Evolutionary conservation across 2,329 filamentous ascomycete genomes (phyloP).

Genomic region (Calycina marina): DNA sequence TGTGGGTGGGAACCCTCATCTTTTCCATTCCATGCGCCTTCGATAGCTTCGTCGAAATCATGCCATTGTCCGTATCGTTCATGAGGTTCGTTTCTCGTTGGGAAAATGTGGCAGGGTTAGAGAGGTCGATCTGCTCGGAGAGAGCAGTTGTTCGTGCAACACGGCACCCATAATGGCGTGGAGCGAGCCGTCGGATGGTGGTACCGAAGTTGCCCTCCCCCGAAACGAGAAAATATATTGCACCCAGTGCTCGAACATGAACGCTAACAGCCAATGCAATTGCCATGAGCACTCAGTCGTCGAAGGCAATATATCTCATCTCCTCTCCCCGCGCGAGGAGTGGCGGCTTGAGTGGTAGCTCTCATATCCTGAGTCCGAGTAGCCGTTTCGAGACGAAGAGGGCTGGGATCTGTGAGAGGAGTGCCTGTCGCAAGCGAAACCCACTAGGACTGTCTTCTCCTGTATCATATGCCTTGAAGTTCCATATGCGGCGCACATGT

Average conservation of each 20-base stretch:
- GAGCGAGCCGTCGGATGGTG: slow-evolving; percentile 17
- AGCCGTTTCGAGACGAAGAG: slow-evolving; percentile 13
- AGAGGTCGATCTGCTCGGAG: slow-evolving; percentile 1
- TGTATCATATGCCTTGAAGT: slow-evolving; percentile 47
- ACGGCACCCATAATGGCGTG: slow-evolving; percentile 12
- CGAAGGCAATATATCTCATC: slow-evolving; percentile 24
- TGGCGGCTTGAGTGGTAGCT: slow-evolving; percentile 19
- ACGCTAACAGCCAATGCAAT: slow-evolving; percentile 18
- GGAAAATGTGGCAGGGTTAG: slow-evolving; percentile 1
- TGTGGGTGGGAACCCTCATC: slow-evolving; percentile 6
- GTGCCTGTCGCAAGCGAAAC: slow-evolving; percentile 47
- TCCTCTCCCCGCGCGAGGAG: slow-evolving; percentile 15
- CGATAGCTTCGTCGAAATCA: slow-evolving; percentile 21
- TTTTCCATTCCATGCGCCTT: slow-evolving; percentile 17
- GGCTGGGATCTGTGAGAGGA: slow-evolving; percentile 11
- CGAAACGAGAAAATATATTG: slow-evolving; percentile 22
- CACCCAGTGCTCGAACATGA: slow-evolving; percentile 21
- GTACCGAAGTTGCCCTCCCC: slow-evolving; percentile 16
- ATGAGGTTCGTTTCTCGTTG: slow-evolving; percentile 10
- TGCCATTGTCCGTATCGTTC: slow-evolving; percentile 15
- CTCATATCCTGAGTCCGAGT: slow-evolving; percentile 22
- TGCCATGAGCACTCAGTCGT: slow-evolving; percentile 22
- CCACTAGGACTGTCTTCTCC: slow-evolving; percentile 55
- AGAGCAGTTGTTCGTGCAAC: slow-evolving; percentile 1
- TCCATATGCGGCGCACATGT: slow-evolving; percentile 49